Percentiles rank a stretch among this genome's conserved stretches.
Conservation (phyloP, 306 rosid species). For the Malus sieversii region DNA sequence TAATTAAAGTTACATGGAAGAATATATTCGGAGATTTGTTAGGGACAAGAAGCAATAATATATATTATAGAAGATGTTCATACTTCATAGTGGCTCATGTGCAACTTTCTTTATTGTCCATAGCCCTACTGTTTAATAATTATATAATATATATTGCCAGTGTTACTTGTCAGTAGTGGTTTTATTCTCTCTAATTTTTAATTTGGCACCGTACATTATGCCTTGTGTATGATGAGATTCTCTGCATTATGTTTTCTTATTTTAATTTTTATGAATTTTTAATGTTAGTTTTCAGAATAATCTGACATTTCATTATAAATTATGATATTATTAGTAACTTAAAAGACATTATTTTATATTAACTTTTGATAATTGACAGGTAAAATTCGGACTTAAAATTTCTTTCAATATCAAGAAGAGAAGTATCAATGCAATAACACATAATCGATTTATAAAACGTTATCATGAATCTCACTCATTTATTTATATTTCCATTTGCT, state of each 20-base stretch:
- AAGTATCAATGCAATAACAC: background rate
- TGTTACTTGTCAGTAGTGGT: slow-evolving; percentile 11
- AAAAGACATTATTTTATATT: no score
- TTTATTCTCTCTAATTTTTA: background rate
- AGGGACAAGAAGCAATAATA: slow-evolving; percentile 38
- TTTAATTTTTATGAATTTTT: background rate
- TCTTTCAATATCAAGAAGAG: no score
- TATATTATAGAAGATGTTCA: slow-evolving; percentile 48
- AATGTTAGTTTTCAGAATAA: background rate
- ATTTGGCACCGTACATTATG: background rate
- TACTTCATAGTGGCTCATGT: slow-evolving; percentile 49
- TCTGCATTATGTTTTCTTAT: background rate
- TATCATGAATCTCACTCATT: background rate
- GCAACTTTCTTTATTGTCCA: slow-evolving; percentile 1
- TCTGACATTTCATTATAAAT: background rate
- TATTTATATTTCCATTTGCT: background rate
- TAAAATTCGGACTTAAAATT: no score
- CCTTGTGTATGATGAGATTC: slow-evolving; percentile 16
- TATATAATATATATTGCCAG: slow-evolving; percentile 8
- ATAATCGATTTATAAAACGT: background rate
- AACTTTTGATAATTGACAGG: background rate
- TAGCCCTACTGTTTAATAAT: slow-evolving; percentile 4
- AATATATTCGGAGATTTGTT: slow-evolving; percentile 40
- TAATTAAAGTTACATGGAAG: slow-evolving; percentile 30
- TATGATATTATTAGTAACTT: background rate